Conservation (phyloP, 2,329 filamentous ascomycete genomes). For the Nemania diffusa region DNA sequence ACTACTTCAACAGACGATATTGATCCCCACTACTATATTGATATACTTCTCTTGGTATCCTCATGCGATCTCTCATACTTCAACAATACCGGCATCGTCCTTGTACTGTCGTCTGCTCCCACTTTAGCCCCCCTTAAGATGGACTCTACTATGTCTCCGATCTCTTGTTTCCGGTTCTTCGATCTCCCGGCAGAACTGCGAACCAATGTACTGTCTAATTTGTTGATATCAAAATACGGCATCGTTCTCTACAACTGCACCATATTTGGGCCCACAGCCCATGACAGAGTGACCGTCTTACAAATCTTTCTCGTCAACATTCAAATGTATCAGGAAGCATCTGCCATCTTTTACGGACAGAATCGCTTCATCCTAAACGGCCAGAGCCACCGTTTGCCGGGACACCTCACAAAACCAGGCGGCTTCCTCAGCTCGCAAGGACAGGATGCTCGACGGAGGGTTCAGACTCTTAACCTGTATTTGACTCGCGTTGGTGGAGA, state of each 20-base stretch:
- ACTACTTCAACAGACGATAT: neutral
- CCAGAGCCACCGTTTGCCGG: slow-evolving; percentile 44
- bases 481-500: slow-evolving; percentile 47
- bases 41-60: neutral
- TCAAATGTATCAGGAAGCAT: slow-evolving; percentile 50
- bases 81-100: neutral
- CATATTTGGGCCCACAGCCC: slow-evolving; percentile 33
- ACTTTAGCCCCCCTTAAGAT: neutral
- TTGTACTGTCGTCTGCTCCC: neutral
- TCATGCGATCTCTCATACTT: slow-evolving; percentile 1
- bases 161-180: slow-evolving; percentile 44
- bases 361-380: slow-evolving; percentile 47
- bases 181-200: slow-evolving; percentile 48
- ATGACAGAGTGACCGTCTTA: slow-evolving; percentile 29
- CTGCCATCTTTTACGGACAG: slow-evolving; percentile 47
- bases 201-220: slow-evolving; percentile 40
- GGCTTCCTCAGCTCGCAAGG: slow-evolving; percentile 47
- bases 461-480: slow-evolving; percentile 43
- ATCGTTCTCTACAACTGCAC: slow-evolving; percentile 43
- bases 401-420: slow-evolving; percentile 43
- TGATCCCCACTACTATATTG: neutral
- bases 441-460: slow-evolving; percentile 44
- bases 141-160: slow-evolving; percentile 29
- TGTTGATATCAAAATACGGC: slow-evolving; percentile 42
- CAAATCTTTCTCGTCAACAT: slow-evolving; percentile 46